Percentiles rank a stretch among this genome's conserved stretches.
Evolutionary conservation across 768 basidiomycete species (phyloP).

Genomic region (Mrakia gelida): DNA sequence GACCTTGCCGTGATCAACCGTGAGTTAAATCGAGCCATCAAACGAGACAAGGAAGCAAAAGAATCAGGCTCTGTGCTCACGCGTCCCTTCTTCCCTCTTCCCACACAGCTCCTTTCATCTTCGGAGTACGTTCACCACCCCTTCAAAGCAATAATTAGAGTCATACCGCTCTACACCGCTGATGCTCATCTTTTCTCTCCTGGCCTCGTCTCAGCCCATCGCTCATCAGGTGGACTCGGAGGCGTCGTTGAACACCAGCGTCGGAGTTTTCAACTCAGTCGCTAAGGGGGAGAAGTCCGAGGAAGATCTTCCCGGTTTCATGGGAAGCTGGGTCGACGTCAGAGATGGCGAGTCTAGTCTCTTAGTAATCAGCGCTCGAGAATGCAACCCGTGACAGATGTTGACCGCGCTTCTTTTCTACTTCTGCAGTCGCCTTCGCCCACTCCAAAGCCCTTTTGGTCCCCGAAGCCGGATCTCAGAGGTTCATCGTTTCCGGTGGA

Average conservation of each 20-base stretch:
- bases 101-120: too few species aligned
- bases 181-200: not conserved
- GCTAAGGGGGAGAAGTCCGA: conserved; percentile 33
- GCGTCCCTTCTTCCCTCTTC: too few species aligned
- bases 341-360: conserved; percentile 37
- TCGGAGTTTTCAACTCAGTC: conserved; percentile 36
- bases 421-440: conserved; percentile 48
- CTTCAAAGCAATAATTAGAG: too few species aligned
- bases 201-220: not conserved
- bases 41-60: too few species aligned
- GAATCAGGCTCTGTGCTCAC: too few species aligned
- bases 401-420: too few species aligned
- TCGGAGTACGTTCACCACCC: too few species aligned
- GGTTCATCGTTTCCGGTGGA: conserved; percentile 44
- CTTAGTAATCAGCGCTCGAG: too few species aligned
- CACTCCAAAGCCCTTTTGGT: conserved; percentile 55
- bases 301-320: conserved; percentile 26
- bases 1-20: too few species aligned
- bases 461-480: conserved; percentile 54
- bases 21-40: too few species aligned
- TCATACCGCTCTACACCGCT: too few species aligned
- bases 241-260: conserved; percentile 47
- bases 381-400: too few species aligned
- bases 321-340: conserved; percentile 44
- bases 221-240: not conserved